These are phyloP conservation scores for Mucuna pruriens DNA, from an alignment of 306 rosid species.

Conservation along the genomic window DNA sequence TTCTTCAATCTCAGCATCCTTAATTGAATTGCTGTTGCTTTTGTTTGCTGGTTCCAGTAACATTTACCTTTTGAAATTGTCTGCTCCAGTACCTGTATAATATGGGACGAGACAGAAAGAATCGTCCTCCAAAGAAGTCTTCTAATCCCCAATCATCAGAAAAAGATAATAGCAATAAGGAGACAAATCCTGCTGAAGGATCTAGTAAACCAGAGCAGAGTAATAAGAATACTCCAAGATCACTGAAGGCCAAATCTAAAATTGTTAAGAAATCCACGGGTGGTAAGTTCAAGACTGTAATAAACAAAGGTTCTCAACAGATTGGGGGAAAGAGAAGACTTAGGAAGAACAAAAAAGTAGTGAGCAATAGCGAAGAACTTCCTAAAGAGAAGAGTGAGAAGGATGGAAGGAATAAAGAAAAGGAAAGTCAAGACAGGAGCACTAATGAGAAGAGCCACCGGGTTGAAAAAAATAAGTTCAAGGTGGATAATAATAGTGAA, in stretches of 20 bases:
- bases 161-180: slow-evolving; percentile 34
- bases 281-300: slow-evolving; percentile 40
- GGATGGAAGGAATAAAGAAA: slow-evolving; percentile 34
- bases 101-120: slow-evolving; percentile 37
- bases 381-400: slow-evolving; percentile 43
- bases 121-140: slow-evolving; percentile 21
- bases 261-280: slow-evolving; percentile 55
- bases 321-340: slow-evolving; percentile 37
- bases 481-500: slow-evolving; percentile 41
- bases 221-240: slow-evolving; percentile 50
- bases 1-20: background rate
- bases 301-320: slow-evolving; percentile 35
- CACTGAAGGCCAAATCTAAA: slow-evolving; percentile 64
- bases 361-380: slow-evolving; percentile 40
- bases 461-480: slow-evolving; percentile 36
- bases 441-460: slow-evolving; percentile 19
- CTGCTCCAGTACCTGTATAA: slow-evolving; percentile 5
- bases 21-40: background rate
- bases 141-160: slow-evolving; percentile 33
- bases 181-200: slow-evolving; percentile 45
- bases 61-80: slow-evolving; percentile 15
- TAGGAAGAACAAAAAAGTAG: slow-evolving; percentile 41
- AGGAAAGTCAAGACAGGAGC: slow-evolving; percentile 36
- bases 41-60: slow-evolving; percentile 28
- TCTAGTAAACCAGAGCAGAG: slow-evolving; percentile 46